Conservation (phyloP, 768 basidiomycete species). For the Pholiota microspora region DNA sequence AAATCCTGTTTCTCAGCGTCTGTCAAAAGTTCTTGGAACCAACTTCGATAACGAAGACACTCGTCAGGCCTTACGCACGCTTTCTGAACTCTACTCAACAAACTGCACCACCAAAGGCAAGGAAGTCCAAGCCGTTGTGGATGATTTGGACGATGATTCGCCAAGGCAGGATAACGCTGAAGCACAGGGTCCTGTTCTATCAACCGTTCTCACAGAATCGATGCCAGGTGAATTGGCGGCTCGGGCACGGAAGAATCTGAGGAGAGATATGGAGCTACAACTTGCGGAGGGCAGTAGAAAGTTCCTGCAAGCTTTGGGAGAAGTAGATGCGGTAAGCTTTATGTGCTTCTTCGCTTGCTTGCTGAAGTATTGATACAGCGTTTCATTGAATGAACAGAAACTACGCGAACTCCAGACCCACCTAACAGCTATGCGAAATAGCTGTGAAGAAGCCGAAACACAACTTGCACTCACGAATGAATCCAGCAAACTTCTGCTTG, state of each 20-base stretch:
- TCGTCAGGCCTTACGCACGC: constrained; percentile 75
- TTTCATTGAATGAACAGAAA: constrained; percentile 59
- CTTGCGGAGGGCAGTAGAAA: constrained; percentile 78
- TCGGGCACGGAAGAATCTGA: constrained; percentile 73
- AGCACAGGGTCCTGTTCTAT: constrained; percentile 3
- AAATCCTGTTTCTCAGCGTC: constrained; percentile 78
- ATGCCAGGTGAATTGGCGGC: constrained; percentile 64
- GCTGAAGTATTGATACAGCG: too few relatives aligned
- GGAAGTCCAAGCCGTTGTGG: constrained; percentile 20
- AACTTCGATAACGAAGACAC: constrained; percentile 78
- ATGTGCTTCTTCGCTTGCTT: constrained; percentile 3
- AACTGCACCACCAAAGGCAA: constrained; percentile 33
- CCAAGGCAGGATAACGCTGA: constrained; percentile 32
- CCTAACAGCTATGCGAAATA: constrained; percentile 73
- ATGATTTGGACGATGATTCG: constrained; percentile 28
- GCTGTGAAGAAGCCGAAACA: constrained; percentile 81
- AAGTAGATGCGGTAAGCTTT: constrained; percentile 83
- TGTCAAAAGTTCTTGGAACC: constrained; percentile 89
- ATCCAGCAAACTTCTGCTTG: constrained; percentile 75
- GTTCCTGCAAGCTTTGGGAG: constrained; percentile 82
- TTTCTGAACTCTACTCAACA: constrained; percentile 73
- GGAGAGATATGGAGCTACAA: constrained; percentile 82
- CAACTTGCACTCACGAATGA: constrained; percentile 75
- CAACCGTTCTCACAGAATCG: constrained; percentile 25
- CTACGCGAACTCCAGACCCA: constrained; percentile 76